Base-by-base conservation (phyloP, 2,329 filamentous ascomycete genomes). In the Botrytis fragariae region DNA sequence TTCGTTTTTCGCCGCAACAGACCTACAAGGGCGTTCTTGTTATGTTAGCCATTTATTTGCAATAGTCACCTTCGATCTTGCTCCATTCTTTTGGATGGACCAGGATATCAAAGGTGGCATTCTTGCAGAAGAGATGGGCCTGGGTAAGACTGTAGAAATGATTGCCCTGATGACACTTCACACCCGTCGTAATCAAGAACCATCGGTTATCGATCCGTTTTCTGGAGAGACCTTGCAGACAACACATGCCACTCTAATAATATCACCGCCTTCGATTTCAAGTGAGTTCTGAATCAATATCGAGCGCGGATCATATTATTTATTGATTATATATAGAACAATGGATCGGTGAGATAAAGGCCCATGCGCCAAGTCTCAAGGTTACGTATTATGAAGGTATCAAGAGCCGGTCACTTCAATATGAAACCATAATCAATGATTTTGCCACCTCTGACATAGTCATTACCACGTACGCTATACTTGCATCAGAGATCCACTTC, bases 401-500 rank as follows among this genome's bases (percentile, higher is more conserved):
- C 77, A 80, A 81, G 65, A 74, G 78, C 59, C 82, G 84, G 29
- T 73, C 75, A 39, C 75, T 74, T 54, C 75, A 81, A 10, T 75
- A 79, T 3, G 77, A 80, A 2, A 80, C 83, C 2, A 77, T 87
- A 1, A 77, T 87, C 1, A 80, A 85, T 6, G 77, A 84, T 18
- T 80, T 92, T 69, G 83, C 84, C 1, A 77, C 79, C 0, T 85
- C 87, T 37, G 89, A 92, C 76, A 85, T 92, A 44, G 86, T 92
- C 12, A 81, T 92, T 3, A 90, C 90, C 0, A 91, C 89, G 0
- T 92, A 92, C 80, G 86, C 86, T 68, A 89, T 95, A 1, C 86
- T 98, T n/a, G 88, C 91, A 0, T 85, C 87, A 16, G 96, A 99
- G 79, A 86, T 98, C 5, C 90, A 97, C 81, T 95, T 91, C 79